Evolutionary conservation across 371 early-diverging fungal genomes (phyloP), one percentile per base, ranked within the genome.

Genomic region (Mortierella sp.): DNA sequence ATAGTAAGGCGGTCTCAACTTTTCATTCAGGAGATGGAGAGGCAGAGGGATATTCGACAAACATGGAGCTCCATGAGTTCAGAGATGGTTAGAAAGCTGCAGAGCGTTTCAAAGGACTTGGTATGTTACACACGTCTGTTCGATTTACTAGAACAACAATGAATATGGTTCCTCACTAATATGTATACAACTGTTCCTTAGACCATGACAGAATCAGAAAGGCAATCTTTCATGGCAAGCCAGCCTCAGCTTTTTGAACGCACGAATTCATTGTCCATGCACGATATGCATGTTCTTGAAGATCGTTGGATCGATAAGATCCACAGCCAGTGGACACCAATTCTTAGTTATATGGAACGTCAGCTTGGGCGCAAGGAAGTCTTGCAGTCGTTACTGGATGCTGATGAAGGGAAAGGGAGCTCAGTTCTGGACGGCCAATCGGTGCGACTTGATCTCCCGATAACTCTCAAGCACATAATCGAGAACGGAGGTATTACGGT

Each of bases 251-350:
- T 64, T 6, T 38, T 27, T 1, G 60, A 60, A 5, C 49, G 61
- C 21, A 45, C 46, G 2, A 30, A 24, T 7, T 21, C 19, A 7
- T 18, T 58, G 24, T 48, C 67, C 3, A 27, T 61, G 24, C 58
- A 57, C 26, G 67, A 72, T 18, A 39, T 61, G n/a, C 57, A 21
- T 7, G 39, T 49, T 12, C 45, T 72, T 41, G 72, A 66, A 30
- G 48, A 62, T 28, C 53, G 53, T 3, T 72, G 72, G 67, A 58
- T 61, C 12, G 62, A 61, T 12, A 66, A 58, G 27, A 58, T 58
- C 18, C 56, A 57, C 23, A 45, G 47, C 9, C 53, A 47, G 38
- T 72, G 72, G 72, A 48, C 30, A 19, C 72, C 72, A 2, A 61
- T 72, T 16, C 59, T 72, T 16, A 34, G 58, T 21, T 58, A 53